Base-by-base conservation (phyloP, 2,329 filamentous ascomycete species). In the Cladosporium cucumerinum region DNA sequence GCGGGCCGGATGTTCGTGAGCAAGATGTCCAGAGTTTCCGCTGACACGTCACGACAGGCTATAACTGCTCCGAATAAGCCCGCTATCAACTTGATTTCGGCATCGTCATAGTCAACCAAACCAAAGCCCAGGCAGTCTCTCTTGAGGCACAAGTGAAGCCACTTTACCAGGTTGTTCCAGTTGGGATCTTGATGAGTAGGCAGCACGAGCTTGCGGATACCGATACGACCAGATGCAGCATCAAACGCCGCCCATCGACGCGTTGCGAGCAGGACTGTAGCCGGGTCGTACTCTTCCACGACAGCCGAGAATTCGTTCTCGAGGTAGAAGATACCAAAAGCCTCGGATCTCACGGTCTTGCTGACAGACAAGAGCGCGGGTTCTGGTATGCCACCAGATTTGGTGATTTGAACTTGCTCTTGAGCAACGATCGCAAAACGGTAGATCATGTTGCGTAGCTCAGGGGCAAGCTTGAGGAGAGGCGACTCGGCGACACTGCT, bases 401-500 rank as follows among this genome's bases (percentile, higher is more conserved):
- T 12, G 16, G 25, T 30, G 5, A 52, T 52, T 1, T 3, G 5
- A 10, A 52, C 4, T 1, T 52, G 8, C 2, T 43, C 16, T 6
- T 30, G 4, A 14, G 5, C 14, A 10, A 32, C 7, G 1, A 52
- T 2, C 4, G 46, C 21, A 23, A 51, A 61, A 1, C 32, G 30
- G 16, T 52, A 61, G n/a, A 61, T 39, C n/a, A 26, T 34, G 32
- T 32, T 61, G 12, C 58, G 58, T 1, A 61, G 28, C 11, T 61
- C 58, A 4, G 58, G 21, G 10, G 58, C 30, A 1, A 61, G 58
- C 8, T 61, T 52, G 30, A 52, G 39, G 11, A 61, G 43, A 25
- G 43, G 18, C 7, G 58, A 61, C 14, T 51, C 16, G n/a, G 26
- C 43, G 3, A 52, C 12, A 26, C 21, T 30, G 48, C 14, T 30